Base-by-base conservation (phyloP, 805 yeast species). In the Scheffersomyces spartinae region DNA sequence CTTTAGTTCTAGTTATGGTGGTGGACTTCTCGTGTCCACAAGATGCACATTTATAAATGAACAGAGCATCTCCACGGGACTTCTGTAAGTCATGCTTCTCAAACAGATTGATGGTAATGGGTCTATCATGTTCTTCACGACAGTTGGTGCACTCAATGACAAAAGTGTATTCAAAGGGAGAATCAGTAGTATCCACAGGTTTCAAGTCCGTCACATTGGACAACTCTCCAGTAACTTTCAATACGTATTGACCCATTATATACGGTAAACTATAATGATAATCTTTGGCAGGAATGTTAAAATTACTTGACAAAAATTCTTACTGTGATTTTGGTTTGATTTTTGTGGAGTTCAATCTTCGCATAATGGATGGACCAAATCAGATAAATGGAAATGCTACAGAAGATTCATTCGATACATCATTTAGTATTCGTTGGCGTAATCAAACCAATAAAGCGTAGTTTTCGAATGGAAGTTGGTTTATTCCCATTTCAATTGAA, bases 41-140 rank as follows among this genome's bases (percentile, higher is more conserved):
- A 33, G 61, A 57, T 32, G 71, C 69, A 48, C 95, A 84, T 35
- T 71, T 70, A 64, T 80, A 74, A 3, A 78, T 75, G 43, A 85
- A 82, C 34, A 75, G 81, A 6, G 95, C 93, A 32, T 74, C 82
- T 9, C 95, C 95, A 33, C 74, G 66, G 21, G 86, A 70, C 0
- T 82, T 84, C 2, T 67, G 47, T 14, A 83, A 57, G 14, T 74
- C 81, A 47, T 73, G 73, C 26, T 57, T 50, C 36, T 78, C 94
- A 36, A 65, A 69, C 29, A 71, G 53, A 47, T 80, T 79, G 42
- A 86, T 72, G 13, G 68, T 60, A 15, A 84, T 68, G 9, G 71
- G 70, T 38, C 84, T 81, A 12, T 68, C 69, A 48, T 88, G 94
- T 6, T 47, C 51, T 33, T 82, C 93, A 34, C 86, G 70, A 52